A percentile compares a stretch with the other conserved stretches of the same genome.
Conservation (phyloP, 306 rosid genomes). For the Cucurbita moschata region DNA sequence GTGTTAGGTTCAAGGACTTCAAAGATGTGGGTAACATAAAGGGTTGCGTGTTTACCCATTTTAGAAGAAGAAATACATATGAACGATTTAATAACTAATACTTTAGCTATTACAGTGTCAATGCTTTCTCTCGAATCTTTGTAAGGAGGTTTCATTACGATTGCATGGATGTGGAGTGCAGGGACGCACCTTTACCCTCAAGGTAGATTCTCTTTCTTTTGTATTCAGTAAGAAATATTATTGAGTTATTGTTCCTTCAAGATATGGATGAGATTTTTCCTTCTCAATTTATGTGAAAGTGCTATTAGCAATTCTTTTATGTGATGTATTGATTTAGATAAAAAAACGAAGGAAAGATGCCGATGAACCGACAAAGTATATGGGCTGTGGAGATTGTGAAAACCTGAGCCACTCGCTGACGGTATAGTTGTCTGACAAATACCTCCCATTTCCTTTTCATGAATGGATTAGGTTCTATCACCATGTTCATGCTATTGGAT, state of each 20-base stretch:
- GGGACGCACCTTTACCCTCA: conserved; percentile 79
- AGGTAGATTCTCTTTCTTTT: conserved; percentile 24
- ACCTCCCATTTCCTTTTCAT: not conserved
- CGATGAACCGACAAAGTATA: conserved; percentile 68
- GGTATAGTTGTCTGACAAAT: conserved; percentile 23
- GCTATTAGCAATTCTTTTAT: not conserved
- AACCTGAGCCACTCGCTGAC: conserved; percentile 81
- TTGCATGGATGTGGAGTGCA: conserved; percentile 62
- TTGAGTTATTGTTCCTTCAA: not conserved
- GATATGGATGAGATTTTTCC: not conserved
- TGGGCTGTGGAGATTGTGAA: conserved; percentile 97
- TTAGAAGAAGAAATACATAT: not conserved
- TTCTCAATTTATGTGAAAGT: not conserved
- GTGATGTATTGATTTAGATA: conserved; percentile 29
- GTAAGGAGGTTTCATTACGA: conserved; percentile 81
- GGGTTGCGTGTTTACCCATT: conserved; percentile 9
- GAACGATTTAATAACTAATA: conserved; percentile 22
- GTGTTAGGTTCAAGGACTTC: conserved; percentile 71
- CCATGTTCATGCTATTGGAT: not conserved
- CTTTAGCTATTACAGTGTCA: conserved; percentile 41
- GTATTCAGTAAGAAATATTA: not conserved
- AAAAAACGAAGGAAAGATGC: conserved; percentile 78
- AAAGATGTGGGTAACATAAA: conserved; percentile 54
- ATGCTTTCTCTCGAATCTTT: conserved; percentile 54
- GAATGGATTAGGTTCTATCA: conserved; percentile 4